Percentiles rank a stretch among this genome's conserved stretches.
Evolutionary conservation across 768 basidiomycete species (phyloP).

Genomic region (Boletus sensibilis): DNA sequence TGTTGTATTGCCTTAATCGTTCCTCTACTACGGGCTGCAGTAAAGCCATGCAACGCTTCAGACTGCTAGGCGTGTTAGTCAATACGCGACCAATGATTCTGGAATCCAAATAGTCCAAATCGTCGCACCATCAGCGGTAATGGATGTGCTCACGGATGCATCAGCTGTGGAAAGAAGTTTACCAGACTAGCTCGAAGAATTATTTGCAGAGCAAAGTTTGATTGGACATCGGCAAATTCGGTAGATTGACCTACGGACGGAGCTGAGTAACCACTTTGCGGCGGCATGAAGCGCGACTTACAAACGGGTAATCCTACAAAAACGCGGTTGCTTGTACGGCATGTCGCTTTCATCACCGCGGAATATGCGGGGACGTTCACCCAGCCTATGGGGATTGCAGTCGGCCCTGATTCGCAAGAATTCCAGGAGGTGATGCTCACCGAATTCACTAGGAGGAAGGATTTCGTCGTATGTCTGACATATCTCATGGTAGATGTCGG

Average conservation of each 20-base stretch:
- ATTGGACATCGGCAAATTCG: conserved; percentile 36
- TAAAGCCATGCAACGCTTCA: conserved; percentile 29
- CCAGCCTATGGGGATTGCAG: conserved; percentile 28
- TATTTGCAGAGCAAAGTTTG: conserved; percentile 37
- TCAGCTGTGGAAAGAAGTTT: conserved; percentile 34
- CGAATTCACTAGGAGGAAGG: conserved; percentile 20
- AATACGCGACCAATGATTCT: conserved; percentile 35
- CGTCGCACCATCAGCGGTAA: conserved; percentile 5
- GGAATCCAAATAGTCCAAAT: conserved; percentile 15
- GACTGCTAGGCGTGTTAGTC: conserved; percentile 33
- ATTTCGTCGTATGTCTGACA: conserved; percentile 30
- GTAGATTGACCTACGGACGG: conserved; percentile 34
- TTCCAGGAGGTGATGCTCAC: conserved; percentile 12
- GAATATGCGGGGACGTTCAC: conserved; percentile 25
- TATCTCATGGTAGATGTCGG: conserved; percentile 36
- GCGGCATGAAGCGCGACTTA: conserved; percentile 19
- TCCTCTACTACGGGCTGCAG: conserved; percentile 35
- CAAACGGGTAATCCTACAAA: conserved; percentile 41
- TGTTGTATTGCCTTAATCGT: conserved; percentile 30
- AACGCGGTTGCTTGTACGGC: conserved; percentile 40
- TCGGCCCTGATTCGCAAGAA: conserved; percentile 13
- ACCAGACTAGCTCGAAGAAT: conserved; percentile 32
- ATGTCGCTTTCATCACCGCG: conserved; percentile 33
- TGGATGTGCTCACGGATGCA: conserved; percentile 32
- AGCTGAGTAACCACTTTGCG: conserved; percentile 7